Percentiles rank a stretch among this genome's conserved stretches.
Evolutionary conservation across 345 rosid genomes (phyloP).

Genomic region (Bruguiera parviflora): DNA sequence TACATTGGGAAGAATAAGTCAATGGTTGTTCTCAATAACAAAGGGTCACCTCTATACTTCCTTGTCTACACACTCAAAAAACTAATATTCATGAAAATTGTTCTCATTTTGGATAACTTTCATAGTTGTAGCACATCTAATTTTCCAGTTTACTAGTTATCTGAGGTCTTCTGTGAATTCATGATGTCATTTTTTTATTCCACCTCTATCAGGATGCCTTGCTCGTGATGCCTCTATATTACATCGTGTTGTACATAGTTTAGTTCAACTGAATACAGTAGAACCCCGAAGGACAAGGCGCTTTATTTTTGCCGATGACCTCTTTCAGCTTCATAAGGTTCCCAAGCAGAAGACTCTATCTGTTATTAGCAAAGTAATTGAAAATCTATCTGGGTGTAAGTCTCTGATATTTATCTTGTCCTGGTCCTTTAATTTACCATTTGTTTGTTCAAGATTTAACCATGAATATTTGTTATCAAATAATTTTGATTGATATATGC

Average conservation of each 20-base stretch:
- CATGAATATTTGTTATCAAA: neutral
- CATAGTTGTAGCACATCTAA: neutral
- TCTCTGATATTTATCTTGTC: conserved; percentile 9
- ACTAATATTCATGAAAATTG: neutral
- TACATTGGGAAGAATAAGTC: too few relatives aligned
- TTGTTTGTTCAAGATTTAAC: neutral
- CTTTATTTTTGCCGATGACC: conserved; percentile 77
- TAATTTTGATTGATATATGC: neutral
- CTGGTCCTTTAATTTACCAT: neutral
- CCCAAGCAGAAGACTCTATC: conserved; percentile 62
- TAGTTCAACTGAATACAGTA: conserved; percentile 61
- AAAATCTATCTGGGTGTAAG: conserved; percentile 89
- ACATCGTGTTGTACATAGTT: conserved; percentile 60
- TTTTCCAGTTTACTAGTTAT: neutral
- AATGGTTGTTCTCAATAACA: too few relatives aligned
- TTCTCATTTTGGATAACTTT: neutral
- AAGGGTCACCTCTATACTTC: neutral
- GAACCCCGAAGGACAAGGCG: conserved; percentile 56
- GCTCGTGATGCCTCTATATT: conserved; percentile 76
- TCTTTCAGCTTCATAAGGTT: conserved; percentile 77
- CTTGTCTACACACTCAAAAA: neutral
- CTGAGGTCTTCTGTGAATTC: conserved; percentile 10
- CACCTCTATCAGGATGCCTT: conserved; percentile 61
- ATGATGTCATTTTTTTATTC: conserved; percentile 7
- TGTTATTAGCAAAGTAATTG: conserved; percentile 68